Evolutionary conservation across 371 early-diverging fungal species (phyloP).

Genomic region (Rhizopus microsporus): DNA sequence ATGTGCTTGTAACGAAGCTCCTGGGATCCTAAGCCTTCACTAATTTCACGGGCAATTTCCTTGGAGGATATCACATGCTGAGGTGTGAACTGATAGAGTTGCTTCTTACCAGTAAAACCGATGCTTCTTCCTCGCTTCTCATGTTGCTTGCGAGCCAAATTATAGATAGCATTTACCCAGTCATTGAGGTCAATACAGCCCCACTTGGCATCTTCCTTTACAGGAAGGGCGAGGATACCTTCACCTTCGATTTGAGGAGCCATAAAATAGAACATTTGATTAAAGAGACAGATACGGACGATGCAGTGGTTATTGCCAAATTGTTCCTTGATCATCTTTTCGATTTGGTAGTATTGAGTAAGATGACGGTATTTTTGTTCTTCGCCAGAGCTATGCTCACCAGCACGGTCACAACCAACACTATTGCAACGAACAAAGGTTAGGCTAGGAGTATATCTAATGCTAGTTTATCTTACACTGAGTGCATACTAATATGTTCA

Average conservation of each 20-base stretch:
- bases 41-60: constrained; percentile 32
- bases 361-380: constrained; percentile 18
- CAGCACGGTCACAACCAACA: constrained; percentile 30
- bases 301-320: constrained; percentile 28
- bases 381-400: constrained; percentile 12
- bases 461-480: constrained; percentile 28
- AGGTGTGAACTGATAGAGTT: constrained; percentile 30
- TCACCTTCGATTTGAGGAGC: constrained; percentile 34
- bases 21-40: constrained; percentile 25
- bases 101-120: constrained; percentile 17
- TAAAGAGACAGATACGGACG: constrained; percentile 26
- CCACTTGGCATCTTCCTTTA: constrained; percentile 34
- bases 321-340: constrained; percentile 31
- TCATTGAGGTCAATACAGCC: constrained; percentile 35
- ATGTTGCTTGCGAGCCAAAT: constrained; percentile 21
- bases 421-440: constrained; percentile 18
- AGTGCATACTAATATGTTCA: constrained; percentile 33
- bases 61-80: constrained; percentile 7
- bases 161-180: constrained; percentile 30
- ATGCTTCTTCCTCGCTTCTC: neutral
- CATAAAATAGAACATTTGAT: constrained; percentile 40
- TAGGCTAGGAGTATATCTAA: neutral
- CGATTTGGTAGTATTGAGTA: constrained; percentile 26
- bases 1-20: constrained; percentile 25
- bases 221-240: constrained; percentile 26